Evolutionary conservation across 495 filamentous ascomycete genomes (phyloP), one percentile per base, ranked within the genome.

Genomic region (Hypoxylon cercidicola): DNA sequence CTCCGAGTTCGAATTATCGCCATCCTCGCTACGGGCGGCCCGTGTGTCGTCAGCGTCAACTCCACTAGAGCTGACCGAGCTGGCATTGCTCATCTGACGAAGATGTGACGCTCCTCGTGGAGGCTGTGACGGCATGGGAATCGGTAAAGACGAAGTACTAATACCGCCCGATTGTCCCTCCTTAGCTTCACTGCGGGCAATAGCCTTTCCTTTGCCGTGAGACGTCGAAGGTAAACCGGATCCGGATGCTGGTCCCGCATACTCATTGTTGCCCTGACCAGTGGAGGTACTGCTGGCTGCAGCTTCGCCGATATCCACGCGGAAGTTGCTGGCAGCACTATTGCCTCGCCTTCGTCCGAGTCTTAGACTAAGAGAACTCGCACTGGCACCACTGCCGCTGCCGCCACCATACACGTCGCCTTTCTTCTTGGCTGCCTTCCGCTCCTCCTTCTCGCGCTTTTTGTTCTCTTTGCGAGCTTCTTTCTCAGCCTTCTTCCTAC

Each of bases 381-480:
- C 82, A 58, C 80, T 84, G 0, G 78, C 82, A 34, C 79, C 80
- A 55, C 78, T 80, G 8, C 79, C 78, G 45, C 79, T 77, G 30
- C 79, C 77, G 30, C 70, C 75, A 52, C 81, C 80, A 32, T 84
- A 82, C 3, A 78, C 75, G 12, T 80, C 78, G 10, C 66, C 74
- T 77, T 66, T 79, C 79, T 80, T 90, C 72, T 92, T 93, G 51
- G 89, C 87, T 0, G 86, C 87, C 71, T 93, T 93, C 59, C 90
- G 92, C 15, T 88, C 88, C 60, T 91, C 89, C 74, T 95, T 96
- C 64, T 93, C 91, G 55, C 86, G 84, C 67, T 89, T 91, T 76
- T 94, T 96, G 12, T 87, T 86, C 34, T 92, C 90, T 70, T 96
- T 96, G 49, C 80, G 83, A 3, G 83, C 82, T 66, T 93, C 90